These are phyloP conservation scores for Fusarium camptoceras DNA, from an alignment of 2,329 filamentous ascomycete species.

Conservation along the genomic window DNA sequence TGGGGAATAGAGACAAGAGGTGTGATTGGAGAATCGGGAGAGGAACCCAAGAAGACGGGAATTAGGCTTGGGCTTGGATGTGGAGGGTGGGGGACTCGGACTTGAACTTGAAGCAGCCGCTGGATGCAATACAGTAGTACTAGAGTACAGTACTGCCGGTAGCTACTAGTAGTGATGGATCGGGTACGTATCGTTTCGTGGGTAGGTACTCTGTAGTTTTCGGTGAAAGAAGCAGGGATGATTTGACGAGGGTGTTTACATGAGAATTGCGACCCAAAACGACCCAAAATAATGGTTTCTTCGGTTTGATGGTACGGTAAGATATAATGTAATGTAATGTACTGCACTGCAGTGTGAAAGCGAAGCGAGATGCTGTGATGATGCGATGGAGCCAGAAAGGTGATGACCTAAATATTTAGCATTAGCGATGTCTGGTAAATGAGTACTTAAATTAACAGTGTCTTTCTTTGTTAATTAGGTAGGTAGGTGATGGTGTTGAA, in stretches of 20 bases:
- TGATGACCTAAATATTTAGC: neutral
- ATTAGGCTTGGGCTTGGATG: constrained; percentile 23
- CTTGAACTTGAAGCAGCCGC: constrained; percentile 15
- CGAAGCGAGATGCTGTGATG: neutral
- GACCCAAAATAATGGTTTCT: constrained; percentile 6
- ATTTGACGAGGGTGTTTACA: constrained; percentile 39
- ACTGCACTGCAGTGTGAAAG: neutral
- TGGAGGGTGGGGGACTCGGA: constrained; percentile 33
- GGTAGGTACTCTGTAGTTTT: constrained; percentile 41
- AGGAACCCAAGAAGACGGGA: constrained; percentile 32
- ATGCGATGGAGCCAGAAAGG: constrained; percentile 1
- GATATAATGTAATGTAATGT: neutral
- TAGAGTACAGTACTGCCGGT: neutral
- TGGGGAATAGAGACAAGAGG: constrained; percentile 39
- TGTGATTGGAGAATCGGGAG: constrained; percentile 47
- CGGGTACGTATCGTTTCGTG: constrained; percentile 27
- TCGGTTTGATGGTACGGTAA: neutral
- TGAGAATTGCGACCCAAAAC: constrained; percentile 31
- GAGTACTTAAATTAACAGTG: constrained; percentile 2
- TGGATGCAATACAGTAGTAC: neutral
- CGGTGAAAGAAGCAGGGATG: constrained; percentile 47
- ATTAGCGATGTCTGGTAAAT: neutral
- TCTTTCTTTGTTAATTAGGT: constrained; percentile 25
- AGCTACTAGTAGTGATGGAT: constrained; percentile 8
- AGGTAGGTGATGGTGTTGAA: constrained; percentile 35